These are phyloP conservation scores for Hypomontagnella submonticulosa DNA, from an alignment of 495 filamentous ascomycete genomes.

Conservation along the genomic window DNA sequence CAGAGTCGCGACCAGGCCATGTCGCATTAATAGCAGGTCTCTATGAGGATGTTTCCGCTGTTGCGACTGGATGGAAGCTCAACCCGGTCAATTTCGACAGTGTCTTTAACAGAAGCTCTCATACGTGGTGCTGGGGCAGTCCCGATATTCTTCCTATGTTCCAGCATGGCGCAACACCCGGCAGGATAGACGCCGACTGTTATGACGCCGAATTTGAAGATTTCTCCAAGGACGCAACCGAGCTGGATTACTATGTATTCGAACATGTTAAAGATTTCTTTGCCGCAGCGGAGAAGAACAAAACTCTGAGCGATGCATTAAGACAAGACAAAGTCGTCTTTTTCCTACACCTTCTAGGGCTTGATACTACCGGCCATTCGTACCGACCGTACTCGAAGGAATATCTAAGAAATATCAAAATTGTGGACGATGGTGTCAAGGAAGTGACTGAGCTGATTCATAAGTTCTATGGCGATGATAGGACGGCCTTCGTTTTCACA, in stretches of 20 bases:
- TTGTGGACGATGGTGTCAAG: constrained; percentile 89
- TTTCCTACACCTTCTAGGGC: constrained; percentile 94
- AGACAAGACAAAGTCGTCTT: constrained; percentile 90
- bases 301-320: constrained; percentile 78
- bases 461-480: constrained; percentile 89
- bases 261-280: constrained; percentile 91
- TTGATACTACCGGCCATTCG: constrained; percentile 92
- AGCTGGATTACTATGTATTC: constrained; percentile 95
- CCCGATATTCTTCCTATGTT: constrained; percentile 99
- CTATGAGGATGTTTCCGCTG: constrained; percentile 98
- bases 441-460: constrained; percentile 84
- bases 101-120: constrained; percentile 94
- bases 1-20: constrained; percentile 96
- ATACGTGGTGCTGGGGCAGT: constrained; percentile 99
- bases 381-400: constrained; percentile 94
- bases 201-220: constrained; percentile 91
- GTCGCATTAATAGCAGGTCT: constrained; percentile 97
- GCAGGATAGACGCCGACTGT: constrained; percentile 82
- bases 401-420: constrained; percentile 92
- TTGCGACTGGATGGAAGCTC: constrained; percentile 97
- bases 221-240: constrained; percentile 81
- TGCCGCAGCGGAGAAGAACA: constrained; percentile 76
- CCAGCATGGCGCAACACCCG: constrained; percentile 88
- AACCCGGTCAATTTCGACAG: constrained; percentile 99
- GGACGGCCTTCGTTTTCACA: constrained; percentile 96